Base-by-base conservation (phyloP, 1,139 yeast species). In the Saccharomycopsis phalli region DNA sequence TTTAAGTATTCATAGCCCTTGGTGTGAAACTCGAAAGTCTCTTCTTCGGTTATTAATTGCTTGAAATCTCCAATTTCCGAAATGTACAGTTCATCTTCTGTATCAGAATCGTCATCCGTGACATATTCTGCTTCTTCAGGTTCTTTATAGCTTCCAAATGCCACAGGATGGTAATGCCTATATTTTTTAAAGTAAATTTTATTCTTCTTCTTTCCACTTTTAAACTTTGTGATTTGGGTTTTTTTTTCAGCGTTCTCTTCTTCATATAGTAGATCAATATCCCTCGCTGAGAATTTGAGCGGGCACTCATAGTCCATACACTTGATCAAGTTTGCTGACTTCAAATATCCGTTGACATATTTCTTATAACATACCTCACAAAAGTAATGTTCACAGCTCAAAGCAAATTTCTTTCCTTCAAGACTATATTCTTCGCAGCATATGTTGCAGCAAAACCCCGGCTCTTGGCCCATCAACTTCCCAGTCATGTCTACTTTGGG, bases 351-450 rank as follows among this genome's bases (percentile, higher is more conserved):
- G 5, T 60, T 55, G 13, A 82, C 59, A 53, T 84, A 87, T 29
- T 65, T 67, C 16, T 63, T 56, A 55, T 80, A 88, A 57, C 97
- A 91, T 17, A 60, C 62, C 2, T 65, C 49, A 54, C 97, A 91
- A 50, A 66, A 82, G 39, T 62, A 65, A 57, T 88, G 96, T 6
- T 68, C 69, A 57, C 97, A 91, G 21, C 67, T 66, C 20, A 84
- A 57, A 2, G 71, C 61, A 53, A 77, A 84, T 1, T 74, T 65
- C 17, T 52, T 43, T 4, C 55, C 53, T 0, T 53, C 51, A 10
- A 3, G 11, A 4, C 6, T 17, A 5, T 37, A 26, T 1, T 66
- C 68, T 16, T 79, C 82, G 57, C 88, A 83, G 58, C 96, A 87
- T 14, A 87, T 77, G 11, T 59, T 53, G 53, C 96, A 87, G 21